phyloP scores from a whole-genome alignment of 2,329 filamentous ascomycete species.

The Colletotrichum sp. region DNA sequence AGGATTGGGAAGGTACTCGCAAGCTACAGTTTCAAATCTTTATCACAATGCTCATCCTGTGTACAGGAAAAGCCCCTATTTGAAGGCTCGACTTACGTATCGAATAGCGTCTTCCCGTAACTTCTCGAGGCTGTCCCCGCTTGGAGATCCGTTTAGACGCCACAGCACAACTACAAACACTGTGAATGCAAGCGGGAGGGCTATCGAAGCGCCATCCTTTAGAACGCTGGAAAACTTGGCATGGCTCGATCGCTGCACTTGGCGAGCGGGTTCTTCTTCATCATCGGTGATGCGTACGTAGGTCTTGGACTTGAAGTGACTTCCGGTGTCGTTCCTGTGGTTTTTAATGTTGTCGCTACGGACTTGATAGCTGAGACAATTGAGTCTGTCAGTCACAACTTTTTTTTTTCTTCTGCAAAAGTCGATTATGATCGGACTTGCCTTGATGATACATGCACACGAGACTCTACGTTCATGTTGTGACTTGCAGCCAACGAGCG shows the following conservation, averaged over 20 bases:
- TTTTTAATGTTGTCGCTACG: too few relatives aligned
- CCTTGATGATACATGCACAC: too few relatives aligned
- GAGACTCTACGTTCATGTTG: too few relatives aligned
- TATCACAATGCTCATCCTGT: neutral
- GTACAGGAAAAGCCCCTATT: neutral
- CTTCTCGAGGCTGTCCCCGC: neutral
- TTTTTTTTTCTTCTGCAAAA: too few relatives aligned
- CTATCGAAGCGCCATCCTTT: neutral
- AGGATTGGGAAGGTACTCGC: constrained; percentile 32
- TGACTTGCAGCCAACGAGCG: too few relatives aligned
- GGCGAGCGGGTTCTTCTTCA: neutral
- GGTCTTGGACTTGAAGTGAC: neutral
- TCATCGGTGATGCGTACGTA: neutral
- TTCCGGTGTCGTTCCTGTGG: too few relatives aligned
- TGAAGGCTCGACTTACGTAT: neutral
- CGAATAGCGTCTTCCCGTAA: neutral
- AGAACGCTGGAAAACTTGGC: neutral
- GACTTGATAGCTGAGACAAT: too few relatives aligned
- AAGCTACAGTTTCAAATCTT: neutral
- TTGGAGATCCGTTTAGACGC: neutral
- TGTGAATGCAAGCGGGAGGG: neutral
- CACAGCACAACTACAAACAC: neutral
- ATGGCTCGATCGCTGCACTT: too few relatives aligned
- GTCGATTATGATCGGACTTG: too few relatives aligned
- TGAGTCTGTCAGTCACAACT: too few relatives aligned